A percentile compares a stretch with the other conserved stretches of the same genome.
Conservation (phyloP, 148 eudicot genomes). For the Simmondsia chinensis region DNA sequence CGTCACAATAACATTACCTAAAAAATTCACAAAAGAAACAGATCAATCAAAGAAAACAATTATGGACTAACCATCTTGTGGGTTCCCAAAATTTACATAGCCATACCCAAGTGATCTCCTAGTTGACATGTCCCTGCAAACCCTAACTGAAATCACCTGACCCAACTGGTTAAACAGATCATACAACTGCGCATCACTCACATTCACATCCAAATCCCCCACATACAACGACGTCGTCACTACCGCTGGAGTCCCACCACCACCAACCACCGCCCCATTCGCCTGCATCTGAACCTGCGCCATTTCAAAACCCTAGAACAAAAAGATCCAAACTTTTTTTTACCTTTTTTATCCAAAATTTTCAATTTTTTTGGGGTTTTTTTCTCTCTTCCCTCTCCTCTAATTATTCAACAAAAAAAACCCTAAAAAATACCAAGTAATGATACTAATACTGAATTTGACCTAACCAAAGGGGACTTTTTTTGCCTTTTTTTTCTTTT, state of each 20-base stretch:
- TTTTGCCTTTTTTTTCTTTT: constrained; percentile 14
- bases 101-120: constrained; percentile 66
- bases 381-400: constrained; percentile 71
- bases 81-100: constrained; percentile 52
- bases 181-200: constrained; percentile 52
- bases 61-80: constrained; percentile 44
- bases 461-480: neutral
- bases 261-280: constrained; percentile 11
- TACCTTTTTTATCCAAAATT: constrained; percentile 4
- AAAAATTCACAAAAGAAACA: neutral
- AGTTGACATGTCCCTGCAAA: constrained; percentile 54
- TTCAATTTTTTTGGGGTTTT: constrained; percentile 5
- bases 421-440: neutral
- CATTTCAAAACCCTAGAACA: constrained; percentile 21
- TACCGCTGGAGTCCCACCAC: constrained; percentile 5
- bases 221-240: constrained; percentile 57
- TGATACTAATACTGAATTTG: neutral
- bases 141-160: constrained; percentile 58
- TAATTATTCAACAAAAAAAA: constrained; percentile 29
- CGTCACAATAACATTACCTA: too few relatives aligned
- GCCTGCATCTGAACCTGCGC: constrained; percentile 46
- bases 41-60: neutral
- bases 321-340: constrained; percentile 10
- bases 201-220: constrained; percentile 58
- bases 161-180: constrained; percentile 51